Evolutionary conservation across 179 eudicot species (phyloP).

Genomic region (Spinacia oleracea): DNA sequence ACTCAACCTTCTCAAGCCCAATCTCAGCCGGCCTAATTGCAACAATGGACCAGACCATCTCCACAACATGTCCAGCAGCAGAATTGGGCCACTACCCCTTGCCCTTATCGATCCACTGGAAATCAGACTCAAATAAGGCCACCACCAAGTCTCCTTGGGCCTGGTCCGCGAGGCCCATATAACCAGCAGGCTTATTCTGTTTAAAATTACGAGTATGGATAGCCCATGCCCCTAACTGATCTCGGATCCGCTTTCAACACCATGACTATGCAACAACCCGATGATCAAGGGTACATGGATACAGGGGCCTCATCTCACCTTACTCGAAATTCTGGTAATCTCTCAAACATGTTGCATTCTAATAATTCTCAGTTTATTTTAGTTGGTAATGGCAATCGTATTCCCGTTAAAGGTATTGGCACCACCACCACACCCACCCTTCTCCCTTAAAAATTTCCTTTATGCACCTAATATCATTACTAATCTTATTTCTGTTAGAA

Average conservation of each 20-base stretch:
- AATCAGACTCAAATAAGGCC: too few relatives aligned
- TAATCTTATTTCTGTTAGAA: too few relatives aligned
- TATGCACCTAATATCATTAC: neutral
- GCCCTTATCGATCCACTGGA: too few relatives aligned
- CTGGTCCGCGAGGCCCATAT: too few relatives aligned
- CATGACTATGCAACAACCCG: neutral
- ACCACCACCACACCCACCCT: neutral
- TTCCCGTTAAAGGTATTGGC: too few relatives aligned
- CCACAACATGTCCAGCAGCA: too few relatives aligned
- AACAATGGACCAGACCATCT: too few relatives aligned
- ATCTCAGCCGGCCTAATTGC: too few relatives aligned
- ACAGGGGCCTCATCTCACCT: neutral
- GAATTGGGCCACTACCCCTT: too few relatives aligned
- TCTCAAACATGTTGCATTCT: neutral
- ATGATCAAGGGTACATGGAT: neutral
- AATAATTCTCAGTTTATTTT: neutral
- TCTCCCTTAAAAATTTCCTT: neutral
- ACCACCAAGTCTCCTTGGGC: too few relatives aligned
- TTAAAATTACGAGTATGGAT: too few relatives aligned
- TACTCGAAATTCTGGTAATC: neutral
- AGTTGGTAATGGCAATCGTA: neutral
- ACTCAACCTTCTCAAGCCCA: too few relatives aligned
- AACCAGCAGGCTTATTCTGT: neutral
- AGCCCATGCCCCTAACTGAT: neutral
- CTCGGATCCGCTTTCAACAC: neutral